phyloP scores from a whole-genome alignment of 2,329 filamentous ascomycete species.

The Exserohilum rostratum region DNA sequence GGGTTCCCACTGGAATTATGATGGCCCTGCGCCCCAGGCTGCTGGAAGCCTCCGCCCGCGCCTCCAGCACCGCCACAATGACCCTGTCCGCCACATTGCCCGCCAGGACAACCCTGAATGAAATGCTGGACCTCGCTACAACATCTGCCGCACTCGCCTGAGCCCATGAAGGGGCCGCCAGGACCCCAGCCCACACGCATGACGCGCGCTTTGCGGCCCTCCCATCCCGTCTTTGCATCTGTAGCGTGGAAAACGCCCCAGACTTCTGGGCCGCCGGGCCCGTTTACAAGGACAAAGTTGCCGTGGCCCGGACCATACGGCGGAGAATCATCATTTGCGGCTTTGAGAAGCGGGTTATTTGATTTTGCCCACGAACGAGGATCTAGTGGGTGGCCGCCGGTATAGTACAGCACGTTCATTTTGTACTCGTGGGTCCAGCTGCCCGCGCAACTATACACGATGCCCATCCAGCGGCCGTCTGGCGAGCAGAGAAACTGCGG shows the following conservation, averaged over 20 bases:
- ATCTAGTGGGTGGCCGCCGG: constrained; percentile 50
- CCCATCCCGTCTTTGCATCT: constrained; percentile 53
- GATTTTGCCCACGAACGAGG: constrained; percentile 49
- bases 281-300: constrained; percentile 50
- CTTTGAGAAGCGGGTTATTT: constrained; percentile 48
- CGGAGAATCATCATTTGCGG: constrained; percentile 39
- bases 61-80: constrained; percentile 29
- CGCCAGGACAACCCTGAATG: constrained; percentile 37
- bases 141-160: constrained; percentile 45
- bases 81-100: constrained; percentile 33
- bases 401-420: constrained; percentile 53
- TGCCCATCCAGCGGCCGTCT: constrained; percentile 49
- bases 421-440: constrained; percentile 58
- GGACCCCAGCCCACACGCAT: constrained; percentile 51
- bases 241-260: constrained; percentile 56
- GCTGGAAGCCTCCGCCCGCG: constrained; percentile 17
- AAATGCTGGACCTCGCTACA: constrained; percentile 43
- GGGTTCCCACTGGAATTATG: constrained; percentile 2
- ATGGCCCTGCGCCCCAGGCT: constrained; percentile 22
- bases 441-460: constrained; percentile 56
- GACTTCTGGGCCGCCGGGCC: constrained; percentile 46
- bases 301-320: constrained; percentile 57
- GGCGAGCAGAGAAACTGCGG: constrained; percentile 48
- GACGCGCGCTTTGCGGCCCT: constrained; percentile 52
- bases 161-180: constrained; percentile 52